Conservation (phyloP, 208 protist genomes). For the Tritrichomonas musculus region DNA sequence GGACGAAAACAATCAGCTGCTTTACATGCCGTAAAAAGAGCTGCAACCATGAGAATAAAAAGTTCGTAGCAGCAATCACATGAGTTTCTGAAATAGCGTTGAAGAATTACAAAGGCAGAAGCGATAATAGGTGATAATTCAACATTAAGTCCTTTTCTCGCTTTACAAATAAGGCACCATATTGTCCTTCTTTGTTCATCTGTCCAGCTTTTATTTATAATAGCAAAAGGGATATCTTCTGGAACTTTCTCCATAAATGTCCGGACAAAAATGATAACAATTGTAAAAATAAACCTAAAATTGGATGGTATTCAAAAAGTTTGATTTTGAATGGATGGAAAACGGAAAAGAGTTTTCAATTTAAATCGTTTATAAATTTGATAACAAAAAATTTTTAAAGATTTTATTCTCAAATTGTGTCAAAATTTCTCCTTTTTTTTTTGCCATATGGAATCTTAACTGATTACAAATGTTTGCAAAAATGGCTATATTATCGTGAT, state of each 20-base stretch:
- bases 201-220: background rate
- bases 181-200: background rate
- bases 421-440: too few species aligned
- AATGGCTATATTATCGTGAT: too few species aligned
- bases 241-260: background rate
- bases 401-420: too few species aligned
- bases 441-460: too few species aligned
- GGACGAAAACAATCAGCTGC: background rate
- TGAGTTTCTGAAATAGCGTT: background rate
- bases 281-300: too few species aligned
- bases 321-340: too few species aligned
- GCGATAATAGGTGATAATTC: constrained; percentile 1
- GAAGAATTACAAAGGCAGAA: background rate
- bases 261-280: too few species aligned
- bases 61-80: background rate
- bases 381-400: too few species aligned
- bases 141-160: background rate
- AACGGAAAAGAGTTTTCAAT: too few species aligned
- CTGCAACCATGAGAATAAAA: constrained; percentile 11
- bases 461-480: too few species aligned
- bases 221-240: background rate
- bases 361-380: too few species aligned
- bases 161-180: background rate
- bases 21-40: constrained; percentile 20
- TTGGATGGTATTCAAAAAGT: too few species aligned